Conservation (phyloP, 1,139 yeast genomes). For the Kluyveromyces sp. region DNA sequence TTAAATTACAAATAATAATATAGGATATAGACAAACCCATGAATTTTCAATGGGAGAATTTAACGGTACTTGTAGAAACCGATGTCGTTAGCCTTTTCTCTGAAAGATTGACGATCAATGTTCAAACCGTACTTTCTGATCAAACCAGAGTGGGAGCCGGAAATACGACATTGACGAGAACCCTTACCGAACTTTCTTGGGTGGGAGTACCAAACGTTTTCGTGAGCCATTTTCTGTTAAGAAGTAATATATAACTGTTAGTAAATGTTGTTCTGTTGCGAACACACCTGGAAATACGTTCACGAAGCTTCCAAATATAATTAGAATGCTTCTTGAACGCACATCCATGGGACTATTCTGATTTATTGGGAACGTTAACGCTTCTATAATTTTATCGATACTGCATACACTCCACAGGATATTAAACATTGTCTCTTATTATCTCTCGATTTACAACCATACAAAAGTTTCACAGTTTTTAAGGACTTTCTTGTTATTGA, state of each 20-base stretch:
- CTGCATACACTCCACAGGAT: too few relatives aligned
- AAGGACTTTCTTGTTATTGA: too few relatives aligned
- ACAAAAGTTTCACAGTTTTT: too few relatives aligned
- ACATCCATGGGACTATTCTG: too few relatives aligned
- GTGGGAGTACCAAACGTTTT: conserved; percentile 99
- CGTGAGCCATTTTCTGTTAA: conserved; percentile 87
- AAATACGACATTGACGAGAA: conserved; percentile 99
- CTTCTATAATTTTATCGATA: too few relatives aligned
- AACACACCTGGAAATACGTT: not conserved
- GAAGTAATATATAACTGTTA: conserved; percentile 1
- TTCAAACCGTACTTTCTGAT: conserved; percentile 99
- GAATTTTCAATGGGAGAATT: conserved; percentile 1
- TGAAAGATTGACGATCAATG: conserved; percentile 99
- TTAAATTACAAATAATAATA: conserved; percentile 4
- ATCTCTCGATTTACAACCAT: too few relatives aligned
- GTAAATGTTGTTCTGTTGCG: not conserved
- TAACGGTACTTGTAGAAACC: conserved; percentile 89
- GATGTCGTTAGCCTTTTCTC: conserved; percentile 98
- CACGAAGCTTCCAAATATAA: too few relatives aligned
- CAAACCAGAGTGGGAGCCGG: conserved; percentile 98
- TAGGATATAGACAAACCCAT: not conserved
- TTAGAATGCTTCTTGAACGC: too few relatives aligned
- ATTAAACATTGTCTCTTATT: too few relatives aligned
- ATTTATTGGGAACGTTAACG: too few relatives aligned
- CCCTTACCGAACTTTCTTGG: conserved; percentile 99